Conservation (phyloP, 495 filamentous ascomycete genomes). For the Aspergillus mulundensis region DNA sequence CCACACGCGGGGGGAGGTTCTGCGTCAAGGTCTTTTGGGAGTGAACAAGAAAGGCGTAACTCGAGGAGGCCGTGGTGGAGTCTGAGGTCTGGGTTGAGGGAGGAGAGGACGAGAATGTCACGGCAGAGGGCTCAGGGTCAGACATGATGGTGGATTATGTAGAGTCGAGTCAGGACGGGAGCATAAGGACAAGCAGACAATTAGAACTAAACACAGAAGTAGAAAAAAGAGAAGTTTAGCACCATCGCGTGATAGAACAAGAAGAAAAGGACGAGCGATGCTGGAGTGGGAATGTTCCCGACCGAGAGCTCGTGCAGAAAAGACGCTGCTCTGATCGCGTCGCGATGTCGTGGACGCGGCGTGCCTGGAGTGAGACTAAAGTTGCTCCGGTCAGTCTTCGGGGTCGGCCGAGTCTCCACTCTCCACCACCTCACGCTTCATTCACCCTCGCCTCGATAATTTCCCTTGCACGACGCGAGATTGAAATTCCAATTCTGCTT, state of each 20-base stretch:
- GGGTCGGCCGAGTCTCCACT: background rate
- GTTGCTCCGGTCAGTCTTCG: background rate
- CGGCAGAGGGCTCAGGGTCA: constrained; percentile 33
- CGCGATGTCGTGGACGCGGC: constrained; percentile 39
- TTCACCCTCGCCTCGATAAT: background rate
- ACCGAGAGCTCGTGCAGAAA: constrained; percentile 14
- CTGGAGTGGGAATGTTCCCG: constrained; percentile 10
- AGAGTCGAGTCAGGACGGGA: constrained; percentile 13
- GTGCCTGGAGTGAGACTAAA: constrained; percentile 13
- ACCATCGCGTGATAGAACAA: constrained; percentile 19
- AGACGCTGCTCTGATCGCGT: constrained; percentile 33
- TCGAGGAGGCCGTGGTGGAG: constrained; percentile 35
- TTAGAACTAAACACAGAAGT: constrained; percentile 14
- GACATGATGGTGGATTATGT: constrained; percentile 29
- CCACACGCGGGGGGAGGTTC: constrained; percentile 59
- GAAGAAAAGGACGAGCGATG: constrained; percentile 20
- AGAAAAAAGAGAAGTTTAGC: constrained; percentile 6
- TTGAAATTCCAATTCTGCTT: background rate
- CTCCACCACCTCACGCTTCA: background rate
- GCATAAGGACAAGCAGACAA: constrained; percentile 12
- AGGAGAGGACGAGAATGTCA: constrained; percentile 33
- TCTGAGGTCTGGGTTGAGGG: constrained; percentile 35
- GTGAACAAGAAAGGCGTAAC: constrained; percentile 65
- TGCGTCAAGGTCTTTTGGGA: constrained; percentile 61
- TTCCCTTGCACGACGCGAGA: background rate